Base-by-base conservation (phyloP, 1,284 basidiomycete species). In the Heterobasidion parviporum region DNA sequence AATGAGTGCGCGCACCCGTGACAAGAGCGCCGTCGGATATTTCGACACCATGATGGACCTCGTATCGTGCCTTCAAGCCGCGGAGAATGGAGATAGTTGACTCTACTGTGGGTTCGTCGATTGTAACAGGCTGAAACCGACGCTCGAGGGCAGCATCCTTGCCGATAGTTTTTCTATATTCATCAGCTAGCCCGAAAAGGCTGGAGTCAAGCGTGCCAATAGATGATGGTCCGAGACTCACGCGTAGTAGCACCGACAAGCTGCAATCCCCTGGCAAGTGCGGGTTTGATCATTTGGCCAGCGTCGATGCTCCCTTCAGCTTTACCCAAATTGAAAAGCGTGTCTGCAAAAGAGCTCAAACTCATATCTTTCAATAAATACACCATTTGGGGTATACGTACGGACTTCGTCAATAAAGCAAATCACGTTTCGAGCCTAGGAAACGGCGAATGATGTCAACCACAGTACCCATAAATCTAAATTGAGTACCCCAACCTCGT, bases 321-420 rank as follows among this genome's bases (percentile, higher is more conserved):
- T 70, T 96, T 96, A 2, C 94, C 94, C 10, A 95, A 80, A 60
- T 92, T 88, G 73, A 94, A 87, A 6, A 92, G 74, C 0, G 80
- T 87, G 60, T 91, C 86, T 87, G 57, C 10, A 52, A 32, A 35
- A 34, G 20, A 18, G n/a, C 12, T 14, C 9, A 51, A 15, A 0
- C 15, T 8, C 26, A 51, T 51, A 15, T 48, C 4, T 6, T 47
- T 57, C 50, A 36, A 58, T 62, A 60, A 10, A 56, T 36, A 49
- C 3, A 43, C 33, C 50, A 49, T 34, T 32, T 33, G 26, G n/a
- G 44, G 45, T 15, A 53, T 33, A 82, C 84, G 71, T 61, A 88
- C 85, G 93, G 51, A 96, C 82, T 81, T 96, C 94, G 65, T 96
- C 93, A 57, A 95, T 93, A 69, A 95, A 95, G 65, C 88, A 87